phyloP scores from a whole-genome alignment of 2,329 filamentous ascomycete genomes.

The Xylaria digitata region DNA sequence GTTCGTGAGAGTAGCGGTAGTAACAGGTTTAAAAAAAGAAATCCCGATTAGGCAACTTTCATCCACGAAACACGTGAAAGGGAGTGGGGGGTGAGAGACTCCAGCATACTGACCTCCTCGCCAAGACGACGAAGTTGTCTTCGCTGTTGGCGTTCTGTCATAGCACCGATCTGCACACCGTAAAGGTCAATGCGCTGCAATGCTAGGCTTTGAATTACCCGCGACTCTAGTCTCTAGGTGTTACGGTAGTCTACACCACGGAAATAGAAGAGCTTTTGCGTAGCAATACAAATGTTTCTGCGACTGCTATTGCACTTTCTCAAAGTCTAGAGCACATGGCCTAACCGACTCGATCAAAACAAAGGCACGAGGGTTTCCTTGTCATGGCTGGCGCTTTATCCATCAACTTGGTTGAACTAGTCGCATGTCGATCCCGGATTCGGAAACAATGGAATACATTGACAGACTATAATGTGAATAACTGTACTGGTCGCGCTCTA shows the following conservation, averaged over 20 bases:
- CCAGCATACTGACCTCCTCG: not conserved
- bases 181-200: not conserved
- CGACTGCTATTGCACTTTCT: not conserved
- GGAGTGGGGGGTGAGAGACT: too few species aligned
- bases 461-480: too few species aligned
- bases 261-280: not conserved
- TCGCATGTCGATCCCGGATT: too few species aligned
- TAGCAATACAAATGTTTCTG: not conserved
- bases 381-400: not conserved
- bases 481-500: too few species aligned
- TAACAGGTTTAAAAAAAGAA: too few species aligned
- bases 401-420: too few species aligned
- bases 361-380: not conserved
- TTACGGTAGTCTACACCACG: not conserved
- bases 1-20: too few species aligned
- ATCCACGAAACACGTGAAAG: not conserved
- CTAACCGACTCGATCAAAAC: not conserved
- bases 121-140: not conserved
- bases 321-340: too few species aligned
- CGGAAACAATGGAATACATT: too few species aligned
- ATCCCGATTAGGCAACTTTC: too few species aligned
- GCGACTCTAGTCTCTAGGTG: not conserved
- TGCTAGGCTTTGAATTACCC: not conserved
- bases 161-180: not conserved
- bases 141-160: not conserved